phyloP scores from a whole-genome alignment of 2,329 filamentous ascomycete genomes.

The Zalaria obscura region DNA sequence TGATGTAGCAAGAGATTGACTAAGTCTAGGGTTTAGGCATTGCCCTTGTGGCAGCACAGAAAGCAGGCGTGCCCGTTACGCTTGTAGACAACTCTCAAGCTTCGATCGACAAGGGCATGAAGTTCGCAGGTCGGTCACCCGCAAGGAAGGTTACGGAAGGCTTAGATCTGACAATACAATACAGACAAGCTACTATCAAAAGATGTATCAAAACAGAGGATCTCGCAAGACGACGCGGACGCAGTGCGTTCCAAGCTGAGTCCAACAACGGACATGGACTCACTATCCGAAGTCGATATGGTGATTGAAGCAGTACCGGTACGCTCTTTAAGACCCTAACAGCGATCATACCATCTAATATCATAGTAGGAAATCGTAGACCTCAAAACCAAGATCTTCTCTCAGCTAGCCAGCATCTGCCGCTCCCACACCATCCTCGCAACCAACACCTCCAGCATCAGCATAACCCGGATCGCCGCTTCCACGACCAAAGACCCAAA shows the following conservation, averaged over 20 bases:
- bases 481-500: slow-evolving; percentile 64
- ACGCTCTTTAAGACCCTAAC: slow-evolving; percentile 1
- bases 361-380: slow-evolving; percentile 54
- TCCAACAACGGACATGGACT: slow-evolving; percentile 58
- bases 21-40: slow-evolving; percentile 71
- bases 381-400: slow-evolving; percentile 81
- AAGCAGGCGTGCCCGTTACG: slow-evolving; percentile 68
- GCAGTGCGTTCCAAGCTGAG: slow-evolving; percentile 55
- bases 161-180: not conserved
- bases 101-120: slow-evolving; percentile 75
- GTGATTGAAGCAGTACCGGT: slow-evolving; percentile 89
- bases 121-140: slow-evolving; percentile 58
- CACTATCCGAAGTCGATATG: slow-evolving; percentile 77
- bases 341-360: not conserved
- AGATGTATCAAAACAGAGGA: slow-evolving; percentile 74
- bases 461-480: slow-evolving; percentile 89
- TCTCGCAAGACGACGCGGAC: slow-evolving; percentile 70
- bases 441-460: slow-evolving; percentile 98
- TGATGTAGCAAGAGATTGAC: slow-evolving; percentile 11
- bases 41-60: slow-evolving; percentile 81
- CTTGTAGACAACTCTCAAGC: slow-evolving; percentile 74
- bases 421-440: slow-evolving; percentile 78
- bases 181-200: slow-evolving; percentile 84
- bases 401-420: slow-evolving; percentile 65
- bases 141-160: not conserved